Evolutionary conservation across 2,329 filamentous ascomycete species (phyloP).

Genomic region (Verticillium nonalfalfae): DNA sequence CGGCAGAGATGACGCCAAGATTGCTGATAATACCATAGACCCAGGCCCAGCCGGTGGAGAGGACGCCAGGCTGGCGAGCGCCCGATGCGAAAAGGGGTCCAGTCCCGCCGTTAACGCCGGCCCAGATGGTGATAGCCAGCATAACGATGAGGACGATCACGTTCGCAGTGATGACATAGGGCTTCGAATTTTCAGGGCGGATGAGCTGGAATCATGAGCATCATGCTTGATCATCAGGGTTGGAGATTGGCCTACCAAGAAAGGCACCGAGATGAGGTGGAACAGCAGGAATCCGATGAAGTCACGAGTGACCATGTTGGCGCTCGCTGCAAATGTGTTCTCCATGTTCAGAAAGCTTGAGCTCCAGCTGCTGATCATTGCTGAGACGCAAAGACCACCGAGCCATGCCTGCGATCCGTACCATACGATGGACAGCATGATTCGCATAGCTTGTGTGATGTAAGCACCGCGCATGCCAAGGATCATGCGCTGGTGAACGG

Average conservation of each 20-base stretch:
- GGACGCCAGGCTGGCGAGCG: constrained; percentile 9
- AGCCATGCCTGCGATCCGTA: constrained; percentile 26
- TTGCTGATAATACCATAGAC: constrained; percentile 22
- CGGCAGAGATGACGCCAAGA: constrained; percentile 19
- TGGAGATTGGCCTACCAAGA: constrained; percentile 23
- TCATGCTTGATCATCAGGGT: background rate
- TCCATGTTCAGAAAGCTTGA: constrained; percentile 34
- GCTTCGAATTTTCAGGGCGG: constrained; percentile 41
- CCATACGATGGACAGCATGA: constrained; percentile 32
- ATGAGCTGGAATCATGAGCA: constrained; percentile 20
- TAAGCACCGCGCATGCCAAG: constrained; percentile 31
- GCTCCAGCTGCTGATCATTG: constrained; percentile 38
- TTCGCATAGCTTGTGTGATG: constrained; percentile 29
- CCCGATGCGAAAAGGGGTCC: constrained; percentile 32
- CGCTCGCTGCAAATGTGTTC: constrained; percentile 33
- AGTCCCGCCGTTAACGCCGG: constrained; percentile 34
- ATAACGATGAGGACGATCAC: constrained; percentile 37
- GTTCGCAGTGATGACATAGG: constrained; percentile 36
- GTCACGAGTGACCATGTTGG: constrained; percentile 31
- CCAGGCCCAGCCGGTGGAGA: constrained; percentile 19
- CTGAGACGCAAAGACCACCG: constrained; percentile 15
- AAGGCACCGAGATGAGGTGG: constrained; percentile 40
- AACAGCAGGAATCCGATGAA: constrained; percentile 45
- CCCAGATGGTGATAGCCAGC: constrained; percentile 42
- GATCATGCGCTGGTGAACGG: constrained; percentile 24